phyloP scores from a whole-genome alignment of 2,329 filamentous ascomycete species.

The Alternaria viburni region DNA sequence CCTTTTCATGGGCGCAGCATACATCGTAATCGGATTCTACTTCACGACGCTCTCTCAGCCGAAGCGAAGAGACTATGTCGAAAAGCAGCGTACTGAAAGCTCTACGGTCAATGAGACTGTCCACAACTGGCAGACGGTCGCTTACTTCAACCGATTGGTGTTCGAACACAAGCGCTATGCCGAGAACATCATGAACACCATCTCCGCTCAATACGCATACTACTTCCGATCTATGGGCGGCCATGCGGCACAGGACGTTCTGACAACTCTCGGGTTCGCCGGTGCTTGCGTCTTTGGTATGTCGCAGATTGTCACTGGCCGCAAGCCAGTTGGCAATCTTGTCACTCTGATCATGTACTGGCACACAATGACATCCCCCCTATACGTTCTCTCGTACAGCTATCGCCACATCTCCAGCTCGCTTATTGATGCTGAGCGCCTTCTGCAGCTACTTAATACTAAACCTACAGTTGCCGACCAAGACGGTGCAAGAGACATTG shows the following conservation, averaged over 20 bases:
- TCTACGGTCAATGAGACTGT: conserved; percentile 65
- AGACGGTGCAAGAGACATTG: conserved; percentile 48
- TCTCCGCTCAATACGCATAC: conserved; percentile 42
- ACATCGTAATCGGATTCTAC: conserved; percentile 59
- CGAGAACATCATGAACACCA: conserved; percentile 47
- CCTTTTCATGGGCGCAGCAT: conserved; percentile 51
- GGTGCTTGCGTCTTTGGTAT: conserved; percentile 60
- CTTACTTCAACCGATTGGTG: conserved; percentile 63
- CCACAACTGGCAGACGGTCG: conserved; percentile 66
- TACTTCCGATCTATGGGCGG: conserved; percentile 40
- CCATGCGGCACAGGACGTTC: conserved; percentile 52
- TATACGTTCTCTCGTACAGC: conserved; percentile 59
- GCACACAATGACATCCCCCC: conserved; percentile 55
- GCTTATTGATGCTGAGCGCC: conserved; percentile 69
- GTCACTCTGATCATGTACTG: conserved; percentile 72
- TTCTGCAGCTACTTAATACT: conserved; percentile 64
- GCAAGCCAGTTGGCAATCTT: conserved; percentile 64
- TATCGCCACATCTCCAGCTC: conserved; percentile 58
- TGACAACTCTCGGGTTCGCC: conserved; percentile 58
- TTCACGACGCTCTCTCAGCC: conserved; percentile 51
- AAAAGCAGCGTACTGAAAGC: conserved; percentile 57
- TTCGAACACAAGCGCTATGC: conserved; percentile 62
- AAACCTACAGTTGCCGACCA: conserved; percentile 61
- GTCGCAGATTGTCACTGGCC: conserved; percentile 58
- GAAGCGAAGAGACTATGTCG: conserved; percentile 51